A percentile compares a stretch with the other conserved stretches of the same genome.
These are phyloP conservation scores for Talaromyces sp. DNA, from an alignment of 2,329 filamentous ascomycete genomes.

Conservation along the genomic window DNA sequence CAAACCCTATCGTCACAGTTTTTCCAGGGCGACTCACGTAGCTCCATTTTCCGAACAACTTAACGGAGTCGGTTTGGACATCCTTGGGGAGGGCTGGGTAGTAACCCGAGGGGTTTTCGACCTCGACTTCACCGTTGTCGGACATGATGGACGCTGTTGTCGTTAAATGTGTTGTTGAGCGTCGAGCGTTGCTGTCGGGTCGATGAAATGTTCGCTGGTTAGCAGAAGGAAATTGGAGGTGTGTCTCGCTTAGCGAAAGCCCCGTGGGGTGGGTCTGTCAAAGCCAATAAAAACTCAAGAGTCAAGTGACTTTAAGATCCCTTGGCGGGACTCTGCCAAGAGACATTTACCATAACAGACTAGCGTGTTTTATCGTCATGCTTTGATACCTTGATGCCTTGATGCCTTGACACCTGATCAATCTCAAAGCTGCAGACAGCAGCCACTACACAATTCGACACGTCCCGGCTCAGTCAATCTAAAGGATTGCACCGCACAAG, in stretches of 20 bases:
- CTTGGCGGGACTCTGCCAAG: neutral
- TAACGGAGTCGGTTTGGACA: conserved; percentile 83
- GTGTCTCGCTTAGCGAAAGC: conserved; percentile 41
- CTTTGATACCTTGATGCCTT: neutral
- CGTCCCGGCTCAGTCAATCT: too few relatives aligned
- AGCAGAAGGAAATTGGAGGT: conserved; percentile 38
- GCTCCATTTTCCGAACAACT: conserved; percentile 97
- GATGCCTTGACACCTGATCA: neutral
- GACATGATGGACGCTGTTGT: conserved; percentile 68
- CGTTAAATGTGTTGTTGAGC: conserved; percentile 35
- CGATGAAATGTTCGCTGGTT: conserved; percentile 33
- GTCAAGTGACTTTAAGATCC: conserved; percentile 27
- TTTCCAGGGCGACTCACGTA: conserved; percentile 50
- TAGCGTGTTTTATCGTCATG: neutral
- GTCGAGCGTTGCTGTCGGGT: conserved; percentile 33
- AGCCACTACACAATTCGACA: neutral
- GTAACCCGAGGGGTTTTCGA: conserved; percentile 67
- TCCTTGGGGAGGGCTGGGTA: conserved; percentile 90
- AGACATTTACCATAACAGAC: neutral
- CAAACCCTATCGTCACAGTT: neutral
- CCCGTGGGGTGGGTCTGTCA: conserved; percentile 36
- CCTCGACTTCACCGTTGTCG: conserved; percentile 91
- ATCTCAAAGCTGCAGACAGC: neutral
- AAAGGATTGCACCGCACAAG: too few relatives aligned
- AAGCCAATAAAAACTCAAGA: conserved; percentile 21